Conservation (phyloP, 1,284 basidiomycete genomes). For the Gymnopus androsaceus region DNA sequence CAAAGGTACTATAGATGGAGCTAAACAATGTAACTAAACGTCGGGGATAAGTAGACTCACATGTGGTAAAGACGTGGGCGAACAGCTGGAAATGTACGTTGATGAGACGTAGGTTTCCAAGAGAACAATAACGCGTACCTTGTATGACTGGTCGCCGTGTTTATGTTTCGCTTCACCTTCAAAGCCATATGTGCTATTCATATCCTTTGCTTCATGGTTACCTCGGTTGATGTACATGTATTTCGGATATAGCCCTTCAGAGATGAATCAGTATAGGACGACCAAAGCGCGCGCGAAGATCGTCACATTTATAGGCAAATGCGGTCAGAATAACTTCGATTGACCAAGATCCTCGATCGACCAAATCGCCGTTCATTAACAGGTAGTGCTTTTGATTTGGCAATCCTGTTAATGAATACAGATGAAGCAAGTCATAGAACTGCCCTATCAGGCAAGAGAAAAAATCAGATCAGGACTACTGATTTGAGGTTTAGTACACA, state of each 20-base stretch:
- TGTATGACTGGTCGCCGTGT: slow-evolving; percentile 89
- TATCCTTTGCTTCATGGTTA: slow-evolving; percentile 96
- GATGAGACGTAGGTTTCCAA: slow-evolving; percentile 5
- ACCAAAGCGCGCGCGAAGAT: slow-evolving; percentile 11
- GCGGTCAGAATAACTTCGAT: slow-evolving; percentile 94
- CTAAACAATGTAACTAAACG: not conserved
- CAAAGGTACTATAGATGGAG: slow-evolving; percentile 72
- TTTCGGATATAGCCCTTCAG: slow-evolving; percentile 82
- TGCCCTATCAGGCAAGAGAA: slow-evolving; percentile 60
- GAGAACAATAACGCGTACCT: slow-evolving; percentile 43
- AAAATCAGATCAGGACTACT: no score
- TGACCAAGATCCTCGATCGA: slow-evolving; percentile 97
- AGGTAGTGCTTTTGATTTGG: slow-evolving; percentile 83
- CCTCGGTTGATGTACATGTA: slow-evolving; percentile 91
- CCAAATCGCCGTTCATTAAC: slow-evolving; percentile 95
- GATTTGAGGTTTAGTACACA: no score
- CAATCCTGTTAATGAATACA: slow-evolving; percentile 84
- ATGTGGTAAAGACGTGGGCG: slow-evolving; percentile 86
- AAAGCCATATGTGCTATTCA: slow-evolving; percentile 89
- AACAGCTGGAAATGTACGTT: slow-evolving; percentile 71
- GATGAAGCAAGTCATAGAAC: slow-evolving; percentile 92
- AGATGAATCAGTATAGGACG: slow-evolving; percentile 12
- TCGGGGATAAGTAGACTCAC: slow-evolving; percentile 48
- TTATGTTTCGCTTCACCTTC: slow-evolving; percentile 97
- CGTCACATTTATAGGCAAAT: slow-evolving; percentile 93